Conservation (phyloP, 139 green algal species). For the Tetraselmis chui region DNA sequence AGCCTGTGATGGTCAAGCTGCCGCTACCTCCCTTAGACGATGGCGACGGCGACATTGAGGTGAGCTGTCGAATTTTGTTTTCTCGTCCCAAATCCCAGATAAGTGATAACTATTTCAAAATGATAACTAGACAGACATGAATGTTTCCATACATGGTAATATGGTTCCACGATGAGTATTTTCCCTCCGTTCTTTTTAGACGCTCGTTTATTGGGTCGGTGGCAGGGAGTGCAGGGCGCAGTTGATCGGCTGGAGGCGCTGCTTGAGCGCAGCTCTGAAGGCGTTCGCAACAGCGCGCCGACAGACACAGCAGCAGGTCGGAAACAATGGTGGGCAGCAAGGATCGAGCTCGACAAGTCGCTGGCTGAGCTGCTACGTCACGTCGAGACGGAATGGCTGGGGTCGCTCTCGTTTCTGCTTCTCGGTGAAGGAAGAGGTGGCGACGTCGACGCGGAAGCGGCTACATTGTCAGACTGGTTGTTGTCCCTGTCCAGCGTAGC, state of each 20-base stretch:
- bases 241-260: not conserved
- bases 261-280: not conserved
- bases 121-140: too few relatives aligned
- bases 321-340: conserved; percentile 39
- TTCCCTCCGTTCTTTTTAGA: too few relatives aligned
- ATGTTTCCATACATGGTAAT: too few relatives aligned
- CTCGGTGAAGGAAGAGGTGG: not conserved
- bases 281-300: not conserved
- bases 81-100: too few relatives aligned
- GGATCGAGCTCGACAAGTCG: conserved; percentile 44
- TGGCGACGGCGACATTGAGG: not conserved
- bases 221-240: not conserved
- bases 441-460: not conserved
- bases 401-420: conserved; percentile 48
- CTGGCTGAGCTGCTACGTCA: conserved; percentile 42
- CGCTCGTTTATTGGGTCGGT: too few relatives aligned
- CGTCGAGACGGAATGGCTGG: conserved; percentile 53
- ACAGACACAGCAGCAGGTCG: not conserved
- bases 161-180: too few relatives aligned
- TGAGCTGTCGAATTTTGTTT: not conserved
- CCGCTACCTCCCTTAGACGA: not conserved
- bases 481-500: not conserved
- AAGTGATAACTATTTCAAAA: too few relatives aligned
- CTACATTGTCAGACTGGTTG: not conserved
- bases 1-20: not conserved